These are phyloP conservation scores for Aureobasidium sp. DNA, from an alignment of 2,329 filamentous ascomycete species.

Conservation along the genomic window DNA sequence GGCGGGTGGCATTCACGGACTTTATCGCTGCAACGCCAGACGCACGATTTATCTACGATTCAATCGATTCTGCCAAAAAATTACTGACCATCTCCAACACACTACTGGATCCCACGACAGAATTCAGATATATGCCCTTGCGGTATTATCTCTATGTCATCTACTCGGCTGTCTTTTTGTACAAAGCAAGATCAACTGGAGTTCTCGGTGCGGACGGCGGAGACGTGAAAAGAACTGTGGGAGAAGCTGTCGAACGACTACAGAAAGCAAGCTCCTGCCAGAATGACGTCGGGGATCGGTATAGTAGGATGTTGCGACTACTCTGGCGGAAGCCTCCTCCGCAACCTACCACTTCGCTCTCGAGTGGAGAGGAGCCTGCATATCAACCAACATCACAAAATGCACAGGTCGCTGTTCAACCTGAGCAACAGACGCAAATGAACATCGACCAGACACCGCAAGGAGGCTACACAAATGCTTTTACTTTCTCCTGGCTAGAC, in stretches of 20 bases:
- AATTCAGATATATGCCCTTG: slow-evolving; percentile 57
- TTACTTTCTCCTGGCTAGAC: slow-evolving; percentile 56
- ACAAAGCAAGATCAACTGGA: slow-evolving; percentile 56
- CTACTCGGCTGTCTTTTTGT: slow-evolving; percentile 58
- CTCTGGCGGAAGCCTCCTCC: slow-evolving; percentile 46
- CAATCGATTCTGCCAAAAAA: slow-evolving; percentile 57
- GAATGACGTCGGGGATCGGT: slow-evolving; percentile 55
- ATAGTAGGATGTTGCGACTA: slow-evolving; percentile 53
- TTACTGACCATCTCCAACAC: slow-evolving; percentile 55
- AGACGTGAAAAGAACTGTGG: slow-evolving; percentile 52
- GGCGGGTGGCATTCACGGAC: slow-evolving; percentile 42
- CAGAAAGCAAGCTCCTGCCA: slow-evolving; percentile 51
- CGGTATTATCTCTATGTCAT: slow-evolving; percentile 57
- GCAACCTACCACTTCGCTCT: background rate
- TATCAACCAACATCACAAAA: background rate
- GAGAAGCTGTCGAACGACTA: slow-evolving; percentile 52
- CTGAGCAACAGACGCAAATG: slow-evolving; percentile 30
- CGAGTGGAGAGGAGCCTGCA: slow-evolving; percentile 15
- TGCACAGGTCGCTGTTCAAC: slow-evolving; percentile 18
- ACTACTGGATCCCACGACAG: slow-evolving; percentile 51
- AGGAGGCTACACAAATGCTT: slow-evolving; percentile 40
- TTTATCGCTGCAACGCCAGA: slow-evolving; percentile 52
- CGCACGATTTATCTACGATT: slow-evolving; percentile 60
- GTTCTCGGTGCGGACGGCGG: slow-evolving; percentile 49
- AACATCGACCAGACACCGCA: slow-evolving; percentile 22